A percentile compares a stretch with the other conserved stretches of the same genome.
Evolutionary conservation across 306 rosid genomes (phyloP).

Genomic region (Prunus padus): DNA sequence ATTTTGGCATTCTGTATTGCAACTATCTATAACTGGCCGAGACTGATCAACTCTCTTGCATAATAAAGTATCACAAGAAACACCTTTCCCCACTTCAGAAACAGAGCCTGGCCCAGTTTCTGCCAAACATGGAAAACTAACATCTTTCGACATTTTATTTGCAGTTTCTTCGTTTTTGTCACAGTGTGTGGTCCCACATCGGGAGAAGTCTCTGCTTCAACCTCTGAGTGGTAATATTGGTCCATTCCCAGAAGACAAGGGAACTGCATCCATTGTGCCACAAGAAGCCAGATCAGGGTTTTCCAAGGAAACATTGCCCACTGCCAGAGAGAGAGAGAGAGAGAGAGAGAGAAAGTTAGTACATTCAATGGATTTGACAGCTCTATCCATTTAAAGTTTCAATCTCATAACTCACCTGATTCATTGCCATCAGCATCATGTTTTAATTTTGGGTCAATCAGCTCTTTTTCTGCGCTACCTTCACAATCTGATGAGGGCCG

Average conservation of each 20-base stretch:
- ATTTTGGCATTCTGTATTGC: slow-evolving; percentile 31
- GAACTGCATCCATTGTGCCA: slow-evolving; percentile 29
- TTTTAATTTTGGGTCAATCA: slow-evolving; percentile 28
- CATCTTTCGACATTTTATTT: slow-evolving; percentile 37
- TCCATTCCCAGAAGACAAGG: slow-evolving; percentile 37
- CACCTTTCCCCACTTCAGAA: slow-evolving; percentile 31
- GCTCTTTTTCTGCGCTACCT: no score
- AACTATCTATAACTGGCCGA: slow-evolving; percentile 28
- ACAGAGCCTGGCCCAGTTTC: slow-evolving; percentile 36
- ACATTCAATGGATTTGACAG: neutral
- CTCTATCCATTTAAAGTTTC: neutral
- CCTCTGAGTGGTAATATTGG: slow-evolving; percentile 28
- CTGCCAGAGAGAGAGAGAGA: slow-evolving; percentile 33
- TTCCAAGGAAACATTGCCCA: slow-evolving; percentile 35
- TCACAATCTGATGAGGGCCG: no score
- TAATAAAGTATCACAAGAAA: slow-evolving; percentile 24
- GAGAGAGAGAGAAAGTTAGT: slow-evolving; percentile 16
- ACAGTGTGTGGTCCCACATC: slow-evolving; percentile 33
- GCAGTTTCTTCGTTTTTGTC: slow-evolving; percentile 41
- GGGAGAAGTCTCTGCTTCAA: slow-evolving; percentile 24
- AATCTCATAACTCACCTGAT: neutral
- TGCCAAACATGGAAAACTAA: slow-evolving; percentile 25
- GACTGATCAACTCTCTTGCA: slow-evolving; percentile 31
- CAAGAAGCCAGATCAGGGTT: slow-evolving; percentile 28
- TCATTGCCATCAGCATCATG: slow-evolving; percentile 22